These are phyloP conservation scores for Sphagnum tenellum DNA, from an alignment of 225 moss, liverwort and hornwort species.

Conservation along the genomic window DNA sequence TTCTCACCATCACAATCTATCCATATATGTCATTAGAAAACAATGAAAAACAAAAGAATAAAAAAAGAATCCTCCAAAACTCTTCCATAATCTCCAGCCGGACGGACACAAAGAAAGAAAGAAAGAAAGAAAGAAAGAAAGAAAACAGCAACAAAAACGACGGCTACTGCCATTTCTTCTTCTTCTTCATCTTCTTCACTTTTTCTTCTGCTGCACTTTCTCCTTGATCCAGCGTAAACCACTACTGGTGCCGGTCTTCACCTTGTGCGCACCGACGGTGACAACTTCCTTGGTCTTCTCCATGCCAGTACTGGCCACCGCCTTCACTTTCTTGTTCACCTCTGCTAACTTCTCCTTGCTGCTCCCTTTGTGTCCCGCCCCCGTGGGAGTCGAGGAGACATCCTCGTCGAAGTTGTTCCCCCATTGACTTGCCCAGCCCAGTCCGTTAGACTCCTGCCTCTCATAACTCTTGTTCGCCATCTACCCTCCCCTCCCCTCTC, in stretches of 20 bases:
- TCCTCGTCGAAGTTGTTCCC: constrained; percentile 71
- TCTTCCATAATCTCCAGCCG: too few species aligned
- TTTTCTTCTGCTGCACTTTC: constrained; percentile 60
- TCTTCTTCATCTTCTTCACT: background rate
- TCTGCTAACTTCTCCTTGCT: constrained; percentile 69
- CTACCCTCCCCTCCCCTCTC: too few species aligned
- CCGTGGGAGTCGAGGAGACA: constrained; percentile 10
- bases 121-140: too few species aligned
- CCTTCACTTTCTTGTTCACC: constrained; percentile 63
- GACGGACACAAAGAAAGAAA: too few species aligned
- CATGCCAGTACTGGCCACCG: constrained; percentile 60
- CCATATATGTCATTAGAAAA: too few species aligned
- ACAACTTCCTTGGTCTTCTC: constrained; percentile 74
- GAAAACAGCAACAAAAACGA: too few species aligned
- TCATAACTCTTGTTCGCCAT: constrained; percentile 14
- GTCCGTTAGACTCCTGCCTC: constrained; percentile 48
- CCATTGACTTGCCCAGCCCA: constrained; percentile 93
- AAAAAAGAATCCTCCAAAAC: too few species aligned
- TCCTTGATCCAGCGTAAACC: constrained; percentile 89
- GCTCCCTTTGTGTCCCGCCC: constrained; percentile 12
- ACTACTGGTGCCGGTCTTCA: constrained; percentile 54
- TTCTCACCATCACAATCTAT: too few species aligned
- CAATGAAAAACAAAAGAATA: too few species aligned
- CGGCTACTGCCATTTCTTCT: too few species aligned
- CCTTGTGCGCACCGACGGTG: constrained; percentile 68